Evolutionary conservation across 306 rosid genomes (phyloP), one percentile per base, ranked within the genome.

Genomic region (Quillaja saponaria): DNA sequence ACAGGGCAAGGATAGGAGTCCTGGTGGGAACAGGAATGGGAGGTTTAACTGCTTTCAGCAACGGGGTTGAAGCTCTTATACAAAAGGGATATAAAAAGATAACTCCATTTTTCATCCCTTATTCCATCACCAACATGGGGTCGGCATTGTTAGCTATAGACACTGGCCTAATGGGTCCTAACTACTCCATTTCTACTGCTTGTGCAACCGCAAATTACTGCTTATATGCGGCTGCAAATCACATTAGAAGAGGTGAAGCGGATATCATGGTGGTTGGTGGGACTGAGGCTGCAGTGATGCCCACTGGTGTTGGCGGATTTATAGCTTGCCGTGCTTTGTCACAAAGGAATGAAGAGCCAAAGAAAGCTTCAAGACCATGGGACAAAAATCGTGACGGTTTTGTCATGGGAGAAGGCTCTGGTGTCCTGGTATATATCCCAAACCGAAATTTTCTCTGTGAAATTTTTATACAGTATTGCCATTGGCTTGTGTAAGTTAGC

Each of bases 191-290:
- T 60, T 80, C 95, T 1, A 80, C 91, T 7, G 95, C 95, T 25
- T 87, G 95, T 78, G 91, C 91, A n/a, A 77, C 95, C 0, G 81
- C 86, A 56, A 84, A 87, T 50, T 84, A 72, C 64, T 87, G 91
- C 71, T 81, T 84, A 49, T 63, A 53, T 56, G 70, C 85, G 6
- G 95, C 95, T 65, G 86, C 91, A 17, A 82, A 82, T 63, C 91
- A 82, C 62, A 84, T 87, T 48, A 68, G 84, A 71, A 77, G 82
- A 65, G 95, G 95, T 33, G 95, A 87, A 60, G 87, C 86, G 18
- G 95, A 86, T 71, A 76, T 86, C 33, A 86, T 86, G 87, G 81
- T 86, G 47, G 85, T 60, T 76, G 95, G 95, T 49, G 90, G 90
- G 44, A 76, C 89, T 31, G 95, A 83, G 41, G 80, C 87, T 61